phyloP scores from a whole-genome alignment of 1,139 yeast genomes.

The Lodderomyces pseudojiufengensis region DNA sequence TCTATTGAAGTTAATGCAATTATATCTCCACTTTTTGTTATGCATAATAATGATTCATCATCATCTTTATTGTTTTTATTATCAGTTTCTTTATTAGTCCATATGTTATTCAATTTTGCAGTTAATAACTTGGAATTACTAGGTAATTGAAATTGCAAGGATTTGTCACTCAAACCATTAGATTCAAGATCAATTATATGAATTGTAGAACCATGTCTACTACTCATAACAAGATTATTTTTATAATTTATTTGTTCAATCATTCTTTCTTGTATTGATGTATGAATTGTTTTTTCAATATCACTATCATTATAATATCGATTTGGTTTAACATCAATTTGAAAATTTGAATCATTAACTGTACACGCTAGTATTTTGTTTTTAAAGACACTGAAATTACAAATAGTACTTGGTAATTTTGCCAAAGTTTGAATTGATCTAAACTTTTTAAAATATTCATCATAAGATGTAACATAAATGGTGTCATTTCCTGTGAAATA shows the following conservation, averaged over 20 bases:
- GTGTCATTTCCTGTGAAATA: slow-evolving; percentile 32
- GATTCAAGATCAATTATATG: slow-evolving; percentile 32
- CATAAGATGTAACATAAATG: slow-evolving; percentile 38
- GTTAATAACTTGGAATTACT: neutral
- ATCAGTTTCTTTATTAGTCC: neutral
- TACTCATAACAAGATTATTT: too few relatives aligned
- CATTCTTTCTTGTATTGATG: too few relatives aligned
- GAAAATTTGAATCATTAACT: slow-evolving; percentile 37
- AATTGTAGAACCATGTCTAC: slow-evolving; percentile 28
- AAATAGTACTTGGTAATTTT: slow-evolving; percentile 37
- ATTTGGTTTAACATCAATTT: slow-evolving; percentile 33
- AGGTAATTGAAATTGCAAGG: neutral
- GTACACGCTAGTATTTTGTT: slow-evolving; percentile 33
- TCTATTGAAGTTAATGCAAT: slow-evolving; percentile 1
- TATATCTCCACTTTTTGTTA: slow-evolving; percentile 3
- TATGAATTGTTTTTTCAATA: too few relatives aligned
- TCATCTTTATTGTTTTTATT: neutral
- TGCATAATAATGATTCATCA: neutral
- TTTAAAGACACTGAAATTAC: slow-evolving; percentile 26
- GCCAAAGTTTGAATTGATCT: slow-evolving; percentile 24
- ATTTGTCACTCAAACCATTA: slow-evolving; percentile 49
- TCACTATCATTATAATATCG: too few relatives aligned
- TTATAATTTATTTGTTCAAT: too few relatives aligned
- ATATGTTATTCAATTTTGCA: slow-evolving; percentile 3
- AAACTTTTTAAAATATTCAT: slow-evolving; percentile 35